Evolutionary conservation across 2,329 filamentous ascomycete species (phyloP), one percentile per base, ranked within the genome.

Genomic region (Hymenoscyphus albidus): DNA sequence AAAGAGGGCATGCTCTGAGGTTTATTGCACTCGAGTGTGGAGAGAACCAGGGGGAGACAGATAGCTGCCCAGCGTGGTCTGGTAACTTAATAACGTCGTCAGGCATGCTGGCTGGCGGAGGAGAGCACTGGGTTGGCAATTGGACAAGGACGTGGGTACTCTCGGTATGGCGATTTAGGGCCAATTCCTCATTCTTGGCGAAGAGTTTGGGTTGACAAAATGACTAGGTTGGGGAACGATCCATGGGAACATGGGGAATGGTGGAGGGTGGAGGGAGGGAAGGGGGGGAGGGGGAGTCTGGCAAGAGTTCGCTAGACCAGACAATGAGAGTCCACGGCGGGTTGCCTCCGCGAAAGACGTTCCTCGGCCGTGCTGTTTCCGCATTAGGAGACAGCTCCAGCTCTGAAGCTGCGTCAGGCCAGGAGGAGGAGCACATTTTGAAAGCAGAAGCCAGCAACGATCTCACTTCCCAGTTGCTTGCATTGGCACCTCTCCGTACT

Each of bases 21-120:
- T 69, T 71, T 70, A 71, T 72, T 71, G 70, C 64, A 64, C 62
- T 65, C 55, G 64, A 68, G 44, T 69, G 67, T 70, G 65, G 67
- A 69, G 67, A 66, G 64, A 59, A 48, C 62, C 44, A 48, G 64
- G 68, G 62, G 22, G 18, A 13, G 14, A 5, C 9, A 60, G 40
- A 22, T 60, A 60, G 59, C 55, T n/a, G 38, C 54, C 22, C 14
- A 35, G 44, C 40, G 54, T 55, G 48, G 59, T 44, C 61, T 66
- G 62, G 61, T 66, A 64, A 60, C 58, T 62, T 42, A 64, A 63
- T 35, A 48, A 62, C 55, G 22, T 59, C 51, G 40, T 63, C 56
- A 48, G 32, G 44, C 10, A 42, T 39, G 32, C 27, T 35, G 14
- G 22, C 32, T 18, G 12, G 42, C 14, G 61, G 35, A 22, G 61